phyloP scores from a whole-genome alignment of 805 yeast genomes.

The Metschnikowia koreensis region DNA sequence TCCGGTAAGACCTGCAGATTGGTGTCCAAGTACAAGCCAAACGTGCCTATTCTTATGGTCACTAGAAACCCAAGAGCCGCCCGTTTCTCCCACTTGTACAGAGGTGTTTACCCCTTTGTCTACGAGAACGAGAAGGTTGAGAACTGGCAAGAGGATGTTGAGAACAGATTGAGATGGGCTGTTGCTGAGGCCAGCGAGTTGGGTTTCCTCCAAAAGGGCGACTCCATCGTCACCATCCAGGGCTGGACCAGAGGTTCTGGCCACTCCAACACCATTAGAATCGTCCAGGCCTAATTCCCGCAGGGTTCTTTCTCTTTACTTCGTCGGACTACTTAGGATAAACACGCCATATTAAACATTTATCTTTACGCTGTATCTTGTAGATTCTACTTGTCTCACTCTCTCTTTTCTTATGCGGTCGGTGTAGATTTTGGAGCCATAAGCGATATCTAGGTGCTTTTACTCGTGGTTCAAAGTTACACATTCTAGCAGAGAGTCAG shows the following conservation, averaged over 20 bases:
- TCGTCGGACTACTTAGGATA: conserved; percentile 1
- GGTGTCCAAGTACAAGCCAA: conserved; percentile 96
- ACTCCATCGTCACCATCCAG: conserved; percentile 89
- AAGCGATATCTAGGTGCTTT: no score
- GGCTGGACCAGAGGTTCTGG: conserved; percentile 99
- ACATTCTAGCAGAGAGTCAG: no score
- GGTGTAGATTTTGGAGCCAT: no score
- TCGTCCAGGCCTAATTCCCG: conserved; percentile 61
- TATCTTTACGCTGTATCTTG: background rate
- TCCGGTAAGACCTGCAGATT: conserved; percentile 95
- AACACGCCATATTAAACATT: background rate
- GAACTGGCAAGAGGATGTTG: conserved; percentile 96
- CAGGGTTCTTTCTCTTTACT: background rate
- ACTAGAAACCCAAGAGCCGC: conserved; percentile 94
- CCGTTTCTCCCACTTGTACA: conserved; percentile 91
- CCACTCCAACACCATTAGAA: conserved; percentile 97
- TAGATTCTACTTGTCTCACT: no score
- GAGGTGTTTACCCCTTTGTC: conserved; percentile 98
- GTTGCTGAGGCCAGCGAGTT: conserved; percentile 82
- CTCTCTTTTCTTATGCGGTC: no score
- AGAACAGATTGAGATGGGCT: conserved; percentile 91
- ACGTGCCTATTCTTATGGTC: conserved; percentile 95
- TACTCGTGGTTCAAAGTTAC: no score
- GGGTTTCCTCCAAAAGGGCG: conserved; percentile 85
- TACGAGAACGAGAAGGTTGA: conserved; percentile 63